Percentiles rank a stretch among this genome's conserved stretches.
These are phyloP conservation scores for Cercophora scortea DNA, from an alignment of 495 filamentous ascomycete genomes.

Conservation along the genomic window DNA sequence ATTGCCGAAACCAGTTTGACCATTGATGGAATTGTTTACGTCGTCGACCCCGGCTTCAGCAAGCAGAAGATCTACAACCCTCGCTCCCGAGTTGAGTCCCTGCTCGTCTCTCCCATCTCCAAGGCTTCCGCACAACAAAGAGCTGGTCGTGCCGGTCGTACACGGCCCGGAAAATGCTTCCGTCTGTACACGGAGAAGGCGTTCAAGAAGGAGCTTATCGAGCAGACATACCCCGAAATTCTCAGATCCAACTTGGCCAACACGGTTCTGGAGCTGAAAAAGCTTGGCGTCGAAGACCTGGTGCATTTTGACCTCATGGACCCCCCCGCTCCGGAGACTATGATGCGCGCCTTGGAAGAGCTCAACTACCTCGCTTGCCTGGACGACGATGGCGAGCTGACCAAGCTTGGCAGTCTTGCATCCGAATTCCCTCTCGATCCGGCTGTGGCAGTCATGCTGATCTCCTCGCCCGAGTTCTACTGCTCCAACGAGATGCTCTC, in stretches of 20 bases:
- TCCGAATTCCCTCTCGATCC: constrained; percentile 97
- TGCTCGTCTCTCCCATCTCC: constrained; percentile 92
- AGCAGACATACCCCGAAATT: constrained; percentile 94
- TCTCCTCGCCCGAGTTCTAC: constrained; percentile 94
- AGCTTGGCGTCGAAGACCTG: constrained; percentile 89
- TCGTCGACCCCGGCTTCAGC: constrained; percentile 96
- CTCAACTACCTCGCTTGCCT: constrained; percentile 95
- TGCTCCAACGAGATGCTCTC: constrained; percentile 98
- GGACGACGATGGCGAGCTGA: constrained; percentile 92
- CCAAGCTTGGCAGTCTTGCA: constrained; percentile 73
- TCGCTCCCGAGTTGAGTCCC: constrained; percentile 88
- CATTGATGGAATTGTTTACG: constrained; percentile 98
- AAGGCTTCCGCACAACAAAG: constrained; percentile 98
- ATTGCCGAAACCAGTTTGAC: constrained; percentile 97
- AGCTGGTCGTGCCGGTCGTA: constrained; percentile 98
- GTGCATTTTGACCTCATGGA: constrained; percentile 99
- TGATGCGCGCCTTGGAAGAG: constrained; percentile 97
- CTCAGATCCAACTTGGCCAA: constrained; percentile 88
- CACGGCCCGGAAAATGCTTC: constrained; percentile 88
- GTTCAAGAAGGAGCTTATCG: constrained; percentile 97
- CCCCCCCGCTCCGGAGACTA: constrained; percentile 92
- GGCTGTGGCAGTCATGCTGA: constrained; percentile 93
- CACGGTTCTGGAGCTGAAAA: constrained; percentile 95
- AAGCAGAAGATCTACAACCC: constrained; percentile 99
- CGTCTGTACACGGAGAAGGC: constrained; percentile 81